Base-by-base conservation (phyloP, 108 stramenopile genomes). In the Tribonema minus region DNA sequence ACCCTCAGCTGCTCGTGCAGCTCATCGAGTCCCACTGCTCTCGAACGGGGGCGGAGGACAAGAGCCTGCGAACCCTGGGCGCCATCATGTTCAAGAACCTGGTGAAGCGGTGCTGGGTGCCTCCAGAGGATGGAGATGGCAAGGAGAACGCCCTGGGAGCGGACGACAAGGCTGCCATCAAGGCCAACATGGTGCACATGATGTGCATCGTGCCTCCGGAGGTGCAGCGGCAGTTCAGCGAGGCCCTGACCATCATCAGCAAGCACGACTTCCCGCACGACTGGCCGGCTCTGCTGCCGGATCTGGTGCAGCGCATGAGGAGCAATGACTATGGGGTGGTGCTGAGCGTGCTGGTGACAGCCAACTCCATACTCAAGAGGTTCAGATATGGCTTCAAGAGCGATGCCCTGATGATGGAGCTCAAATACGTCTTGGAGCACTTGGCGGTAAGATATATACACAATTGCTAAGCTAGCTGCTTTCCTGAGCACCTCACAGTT, bases 61-160 rank as follows among this genome's bases (percentile, higher is more conserved):
- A 54, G 60, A 58, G 54, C 20, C 72, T 82, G n/a, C 72, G 82
- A 54, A 46, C 59, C 12, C 35, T 71, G 2, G 95, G 94, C 20
- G 95, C 96, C 0, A 91, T 99, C 26, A 91, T 92, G 72, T 97
- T 97, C 88, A 99, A 97, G 66, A 99, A 97, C 86, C 67, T 96
- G 58, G 90, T 96, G 76, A 95, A 96, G 91, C 91, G 91, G 32
- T 89, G 90, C 37, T 99, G 98, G 98, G 92, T 91, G 15, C 72
- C 83, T 67, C 88, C 86, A 62, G 76, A 77, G 15, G 76, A 77
- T 31, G 76, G 76, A 31, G 76, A 77, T 23, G 67, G 67, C 33
- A 74, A 74, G 40, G 63, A 74, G 31, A 64, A 74, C 61, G 60
- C 66, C 32, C 35, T 89, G 12, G 36, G 71, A 15, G 76, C 84